These are phyloP conservation scores for Athelia psychrophila DNA, from an alignment of 1,284 basidiomycete species.

Conservation along the genomic window DNA sequence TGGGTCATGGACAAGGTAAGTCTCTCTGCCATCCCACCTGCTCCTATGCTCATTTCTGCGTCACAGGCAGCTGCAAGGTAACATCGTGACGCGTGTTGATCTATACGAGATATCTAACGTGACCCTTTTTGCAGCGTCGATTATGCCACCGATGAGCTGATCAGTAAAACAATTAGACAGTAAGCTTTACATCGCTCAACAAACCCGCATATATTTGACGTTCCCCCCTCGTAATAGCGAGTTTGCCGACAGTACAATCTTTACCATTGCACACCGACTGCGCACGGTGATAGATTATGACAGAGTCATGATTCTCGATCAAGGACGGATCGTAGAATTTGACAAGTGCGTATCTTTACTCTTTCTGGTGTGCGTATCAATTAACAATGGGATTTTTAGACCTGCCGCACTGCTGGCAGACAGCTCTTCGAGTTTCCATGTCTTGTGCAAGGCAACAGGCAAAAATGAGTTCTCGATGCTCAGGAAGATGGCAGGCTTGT, in stretches of 20 bases:
- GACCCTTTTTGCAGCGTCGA: constrained; percentile 48
- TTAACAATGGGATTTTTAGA: constrained; percentile 22
- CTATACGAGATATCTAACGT: constrained; percentile 1
- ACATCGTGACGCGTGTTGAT: neutral
- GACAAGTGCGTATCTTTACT: constrained; percentile 41
- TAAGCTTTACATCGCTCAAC: constrained; percentile 32
- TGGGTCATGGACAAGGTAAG: constrained; percentile 79
- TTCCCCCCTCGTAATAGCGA: constrained; percentile 35
- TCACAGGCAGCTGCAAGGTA: constrained; percentile 64
- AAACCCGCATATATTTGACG: neutral
- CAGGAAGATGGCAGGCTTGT: constrained; percentile 19
- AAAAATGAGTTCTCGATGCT: constrained; percentile 76
- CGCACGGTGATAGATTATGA: constrained; percentile 72
- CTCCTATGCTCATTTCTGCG: constrained; percentile 8
- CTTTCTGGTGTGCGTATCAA: too few species aligned
- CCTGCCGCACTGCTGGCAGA: constrained; percentile 69
- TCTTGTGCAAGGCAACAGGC: constrained; percentile 81
- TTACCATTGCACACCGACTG: constrained; percentile 71
- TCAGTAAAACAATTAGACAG: constrained; percentile 73
- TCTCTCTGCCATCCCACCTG: constrained; percentile 22
- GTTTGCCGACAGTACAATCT: constrained; percentile 62
- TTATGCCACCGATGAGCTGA: constrained; percentile 76
- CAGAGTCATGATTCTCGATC: constrained; percentile 82
- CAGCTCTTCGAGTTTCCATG: constrained; percentile 67
- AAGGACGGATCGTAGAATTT: constrained; percentile 82